Conservation (phyloP, 2,329 filamentous ascomycete genomes). For the Aspergillus versicolor region DNA sequence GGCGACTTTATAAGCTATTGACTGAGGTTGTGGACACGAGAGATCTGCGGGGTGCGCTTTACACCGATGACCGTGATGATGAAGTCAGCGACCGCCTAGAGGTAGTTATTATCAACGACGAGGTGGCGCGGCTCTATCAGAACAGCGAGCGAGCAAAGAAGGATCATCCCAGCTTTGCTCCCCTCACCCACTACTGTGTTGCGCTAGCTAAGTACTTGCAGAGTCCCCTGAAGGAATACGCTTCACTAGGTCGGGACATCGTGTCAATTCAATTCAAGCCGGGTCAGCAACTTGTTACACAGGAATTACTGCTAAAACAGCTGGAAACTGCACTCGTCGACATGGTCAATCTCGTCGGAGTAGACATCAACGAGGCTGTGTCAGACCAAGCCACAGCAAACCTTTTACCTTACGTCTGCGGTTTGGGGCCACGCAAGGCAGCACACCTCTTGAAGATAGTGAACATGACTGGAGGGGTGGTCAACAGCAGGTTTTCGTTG, state of each 20-base stretch:
- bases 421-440: slow-evolving; percentile 88
- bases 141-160: slow-evolving; percentile 75
- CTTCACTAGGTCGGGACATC: slow-evolving; percentile 84
- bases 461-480: slow-evolving; percentile 82
- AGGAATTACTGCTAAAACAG: slow-evolving; percentile 81
- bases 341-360: slow-evolving; percentile 94
- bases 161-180: slow-evolving; percentile 78
- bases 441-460: slow-evolving; percentile 83
- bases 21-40: slow-evolving; percentile 76
- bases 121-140: slow-evolving; percentile 95
- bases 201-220: slow-evolving; percentile 89
- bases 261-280: slow-evolving; percentile 83
- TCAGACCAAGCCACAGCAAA: slow-evolving; percentile 79
- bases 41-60: slow-evolving; percentile 75
- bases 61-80: slow-evolving; percentile 76
- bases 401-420: slow-evolving; percentile 85
- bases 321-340: slow-evolving; percentile 97
- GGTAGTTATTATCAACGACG: slow-evolving; percentile 89
- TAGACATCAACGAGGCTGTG: slow-evolving; percentile 91
- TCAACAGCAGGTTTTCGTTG: slow-evolving; percentile 81
- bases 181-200: slow-evolving; percentile 84
- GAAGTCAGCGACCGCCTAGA: slow-evolving; percentile 78
- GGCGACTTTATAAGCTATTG: slow-evolving; percentile 78
- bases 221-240: slow-evolving; percentile 95
- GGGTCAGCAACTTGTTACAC: slow-evolving; percentile 82